Evolutionary conservation across 495 filamentous ascomycete species (phyloP), one percentile per base, ranked within the genome.

Genomic region (Articulospora tetracladia): DNA sequence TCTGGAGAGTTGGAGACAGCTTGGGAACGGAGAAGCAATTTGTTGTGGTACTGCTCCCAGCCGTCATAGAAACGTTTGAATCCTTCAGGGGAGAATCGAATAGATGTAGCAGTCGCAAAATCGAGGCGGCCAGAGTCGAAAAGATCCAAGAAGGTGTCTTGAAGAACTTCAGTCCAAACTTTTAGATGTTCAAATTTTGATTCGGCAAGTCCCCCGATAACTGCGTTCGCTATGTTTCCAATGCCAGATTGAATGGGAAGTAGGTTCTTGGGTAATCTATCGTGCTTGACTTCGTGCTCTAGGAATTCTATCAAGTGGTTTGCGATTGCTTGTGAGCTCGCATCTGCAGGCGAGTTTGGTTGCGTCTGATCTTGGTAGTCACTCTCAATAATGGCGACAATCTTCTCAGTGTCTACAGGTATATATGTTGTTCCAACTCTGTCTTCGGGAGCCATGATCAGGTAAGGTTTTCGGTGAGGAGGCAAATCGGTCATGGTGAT

Each of bases 151-250:
- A 96, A 96, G 48, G 87, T 89, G 70, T 96, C 92, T 73, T 96
- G 92, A 61, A 96, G 85, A 34, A 96, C 92, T 71, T 96, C 92
- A 53, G 92, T 96, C 92, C 92, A 96, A 17, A 96, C 92, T 67
- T 86, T 90, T 46, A 96, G 83, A 76, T 95, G 88, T 52, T 81
- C 81, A 82, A 96, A 96, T 69, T 93, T 88, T 55, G 89, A 90
- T 62, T 89, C 83, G 66, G 86, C 82, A 36, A 96, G 84, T 4
- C 92, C 92, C 54, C 92, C 91, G 61, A 96, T 83, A 57, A 96
- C 92, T 25, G 92, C 92, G 69, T 96, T 96, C 74, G 92, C 92
- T 67, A 96, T 96, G 77, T 96, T 96, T 53, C 92, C 92, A 60
- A 96, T 96, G 32, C 92, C 92, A 20, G 87, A 91, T 68, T 96